These are phyloP conservation scores for Panicum hallii DNA, from an alignment of 202 grass and related monocot species.

Conservation along the genomic window DNA sequence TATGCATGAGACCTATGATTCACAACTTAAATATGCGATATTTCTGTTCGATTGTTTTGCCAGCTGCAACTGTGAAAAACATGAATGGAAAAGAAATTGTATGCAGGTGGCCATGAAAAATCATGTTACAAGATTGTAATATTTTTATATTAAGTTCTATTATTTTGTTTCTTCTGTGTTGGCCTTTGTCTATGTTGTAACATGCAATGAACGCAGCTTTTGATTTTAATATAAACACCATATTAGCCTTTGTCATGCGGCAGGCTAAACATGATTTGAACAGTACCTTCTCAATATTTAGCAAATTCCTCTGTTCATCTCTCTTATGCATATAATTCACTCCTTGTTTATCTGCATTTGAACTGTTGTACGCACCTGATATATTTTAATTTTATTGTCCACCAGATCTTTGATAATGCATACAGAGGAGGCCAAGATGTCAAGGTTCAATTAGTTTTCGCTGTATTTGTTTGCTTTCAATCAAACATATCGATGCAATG, in stretches of 20 bases:
- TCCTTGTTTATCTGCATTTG: slow-evolving; percentile 15
- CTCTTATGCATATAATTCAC: slow-evolving; percentile 33
- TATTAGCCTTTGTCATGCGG: neutral
- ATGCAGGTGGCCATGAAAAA: slow-evolving; percentile 31
- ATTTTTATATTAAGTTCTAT: neutral
- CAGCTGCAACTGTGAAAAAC: slow-evolving; percentile 9
- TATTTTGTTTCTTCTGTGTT: slow-evolving; percentile 40
- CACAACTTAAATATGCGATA: slow-evolving; percentile 19
- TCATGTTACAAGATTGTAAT: neutral
- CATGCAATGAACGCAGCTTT: slow-evolving; percentile 12
- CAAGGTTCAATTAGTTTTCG: slow-evolving; percentile 62
- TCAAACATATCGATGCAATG: slow-evolving; percentile 31
- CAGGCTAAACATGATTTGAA: slow-evolving; percentile 9
- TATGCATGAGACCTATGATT: slow-evolving; percentile 21
- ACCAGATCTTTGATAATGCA: slow-evolving; percentile 76
- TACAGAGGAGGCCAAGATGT: slow-evolving; percentile 84
- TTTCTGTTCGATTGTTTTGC: slow-evolving; percentile 19
- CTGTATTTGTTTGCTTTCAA: slow-evolving; percentile 6
- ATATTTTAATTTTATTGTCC: slow-evolving; percentile 41
- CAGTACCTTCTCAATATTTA: slow-evolving; percentile 23
- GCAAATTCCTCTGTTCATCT: neutral
- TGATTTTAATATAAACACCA: slow-evolving; percentile 22
- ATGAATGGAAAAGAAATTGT: slow-evolving; percentile 3
- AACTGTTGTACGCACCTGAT: slow-evolving; percentile 36
- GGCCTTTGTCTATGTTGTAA: slow-evolving; percentile 17